phyloP scores from a whole-genome alignment of 108 stramenopile species.

The Stephanodiscus minutulus region DNA sequence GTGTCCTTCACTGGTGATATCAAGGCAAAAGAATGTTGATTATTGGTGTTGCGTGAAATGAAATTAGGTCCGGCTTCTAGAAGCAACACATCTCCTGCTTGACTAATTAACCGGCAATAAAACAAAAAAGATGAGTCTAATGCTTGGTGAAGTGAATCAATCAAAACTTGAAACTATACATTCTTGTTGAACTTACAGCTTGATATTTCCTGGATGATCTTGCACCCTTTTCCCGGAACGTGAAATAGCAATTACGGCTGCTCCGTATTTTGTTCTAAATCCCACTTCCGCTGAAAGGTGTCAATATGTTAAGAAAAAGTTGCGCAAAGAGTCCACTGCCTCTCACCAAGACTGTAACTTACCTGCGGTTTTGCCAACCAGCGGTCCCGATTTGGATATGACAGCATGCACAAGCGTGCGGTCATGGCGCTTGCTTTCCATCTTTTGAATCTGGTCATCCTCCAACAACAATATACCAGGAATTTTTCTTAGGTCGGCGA shows the following conservation, averaged over 20 bases:
- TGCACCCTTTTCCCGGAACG: slow-evolving; percentile 77
- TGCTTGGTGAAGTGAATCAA: background rate
- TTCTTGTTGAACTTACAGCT: slow-evolving; percentile 22
- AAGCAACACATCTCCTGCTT: slow-evolving; percentile 81
- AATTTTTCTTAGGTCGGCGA: slow-evolving; percentile 74
- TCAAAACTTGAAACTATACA: background rate
- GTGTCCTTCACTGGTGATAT: slow-evolving; percentile 85
- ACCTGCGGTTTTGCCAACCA: slow-evolving; percentile 79
- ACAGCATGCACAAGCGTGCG: slow-evolving; percentile 85
- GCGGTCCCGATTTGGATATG: slow-evolving; percentile 68
- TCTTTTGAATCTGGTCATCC: slow-evolving; percentile 71
- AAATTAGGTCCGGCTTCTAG: slow-evolving; percentile 87
- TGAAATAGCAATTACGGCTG: slow-evolving; percentile 87
- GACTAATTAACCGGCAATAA: slow-evolving; percentile 1
- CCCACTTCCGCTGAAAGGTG: slow-evolving; percentile 38
- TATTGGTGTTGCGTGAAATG: slow-evolving; percentile 56
- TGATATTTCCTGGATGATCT: slow-evolving; percentile 81
- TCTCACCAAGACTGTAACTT: too few species aligned
- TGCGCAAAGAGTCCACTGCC: too few species aligned
- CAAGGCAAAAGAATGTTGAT: slow-evolving; percentile 74
- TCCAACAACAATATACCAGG: slow-evolving; percentile 70
- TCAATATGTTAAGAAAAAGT: too few species aligned
- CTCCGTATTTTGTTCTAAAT: slow-evolving; percentile 82
- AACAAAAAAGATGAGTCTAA: background rate
- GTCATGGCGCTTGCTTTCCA: slow-evolving; percentile 73